Conservation (phyloP, 2,329 filamentous ascomycete species). For the Exophiala xenobiotica region DNA sequence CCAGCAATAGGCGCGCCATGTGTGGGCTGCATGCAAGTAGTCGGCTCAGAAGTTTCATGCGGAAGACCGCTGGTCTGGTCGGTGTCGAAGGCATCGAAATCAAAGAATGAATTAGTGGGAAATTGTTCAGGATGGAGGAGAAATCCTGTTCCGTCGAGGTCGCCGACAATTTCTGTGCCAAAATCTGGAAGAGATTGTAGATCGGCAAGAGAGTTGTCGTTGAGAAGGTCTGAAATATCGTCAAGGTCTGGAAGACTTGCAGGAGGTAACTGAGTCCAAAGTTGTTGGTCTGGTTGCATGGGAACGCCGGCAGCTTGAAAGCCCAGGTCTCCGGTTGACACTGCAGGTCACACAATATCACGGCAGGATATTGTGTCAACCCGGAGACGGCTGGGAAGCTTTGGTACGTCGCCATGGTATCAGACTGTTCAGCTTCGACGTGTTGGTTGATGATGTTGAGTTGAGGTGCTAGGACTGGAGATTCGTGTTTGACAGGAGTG, state of each 20-base stretch:
- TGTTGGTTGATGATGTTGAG: constrained; percentile 30
- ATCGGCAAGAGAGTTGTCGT: constrained; percentile 66
- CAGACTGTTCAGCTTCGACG: constrained; percentile 43
- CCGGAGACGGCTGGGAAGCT: constrained; percentile 56
- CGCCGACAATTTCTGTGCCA: constrained; percentile 74
- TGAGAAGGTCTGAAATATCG: constrained; percentile 61
- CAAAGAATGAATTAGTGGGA: constrained; percentile 55
- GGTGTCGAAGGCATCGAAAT: constrained; percentile 53
- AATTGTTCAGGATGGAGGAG: constrained; percentile 42
- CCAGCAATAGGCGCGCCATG: constrained; percentile 54
- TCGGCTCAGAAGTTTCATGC: constrained; percentile 51
- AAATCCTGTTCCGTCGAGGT: constrained; percentile 56
- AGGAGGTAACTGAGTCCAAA: constrained; percentile 43
- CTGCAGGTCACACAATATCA: constrained; percentile 99
- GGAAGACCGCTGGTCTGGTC: constrained; percentile 45
- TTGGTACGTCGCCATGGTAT: constrained; percentile 32
- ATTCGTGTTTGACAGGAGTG: constrained; percentile 25
- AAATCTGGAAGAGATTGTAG: constrained; percentile 69
- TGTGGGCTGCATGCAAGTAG: constrained; percentile 54
- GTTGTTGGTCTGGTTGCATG: constrained; percentile 41
- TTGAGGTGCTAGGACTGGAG: constrained; percentile 27
- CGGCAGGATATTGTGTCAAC: constrained; percentile 99
- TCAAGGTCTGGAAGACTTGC: constrained; percentile 65
- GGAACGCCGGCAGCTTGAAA: constrained; percentile 48
- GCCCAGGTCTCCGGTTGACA: constrained; percentile 78